Base-by-base conservation (phyloP, 805 yeast genomes). In the Debaryomyces maramus region DNA sequence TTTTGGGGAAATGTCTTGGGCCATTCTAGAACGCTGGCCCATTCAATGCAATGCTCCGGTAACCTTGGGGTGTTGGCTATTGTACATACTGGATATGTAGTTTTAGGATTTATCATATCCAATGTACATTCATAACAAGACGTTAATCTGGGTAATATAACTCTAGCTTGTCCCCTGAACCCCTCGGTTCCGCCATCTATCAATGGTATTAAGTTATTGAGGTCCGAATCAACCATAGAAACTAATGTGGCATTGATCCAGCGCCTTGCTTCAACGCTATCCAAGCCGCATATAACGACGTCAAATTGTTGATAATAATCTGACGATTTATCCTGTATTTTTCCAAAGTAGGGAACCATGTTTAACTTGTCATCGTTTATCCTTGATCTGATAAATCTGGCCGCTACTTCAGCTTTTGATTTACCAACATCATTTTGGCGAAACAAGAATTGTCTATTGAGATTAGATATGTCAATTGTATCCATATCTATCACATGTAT, bases 101-200 rank as follows among this genome's bases (percentile, higher is more conserved):
- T 67, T 45, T 75, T 78, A 1, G 74, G 73, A 8, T 86, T 78
- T 30, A 89, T 67, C 59, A 95, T 75, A 43, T 83, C 85, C 38
- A 87, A 67, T 4, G 96, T 85, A 55, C 99, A 91, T 58, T 91
- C 98, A 66, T 88, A 91, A 63, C 99, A 91, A 0, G 97, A 85
- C 0, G 91, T 80, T 21, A 88, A 61, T 0, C 88, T 80, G 1
- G 99, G 98, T 13, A 89, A 63, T 27, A 91, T 88, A 10, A 88
- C 84, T 52, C 96, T 81, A 10, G 89, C 77, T 53, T 91, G 96
- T 3, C 99, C 99, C 48, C 85, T 77, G 55, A 91, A 84, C 0
- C 97, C 97, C 56, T 91, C 98, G 0, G 96, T 85, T 3, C 97
- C 99, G 3, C 97, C 97, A 58, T 91, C 99, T 11, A 93, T 80